These are phyloP conservation scores for Catharanthus roseus DNA, from an alignment of 257 asterid species.

Conservation along the genomic window DNA sequence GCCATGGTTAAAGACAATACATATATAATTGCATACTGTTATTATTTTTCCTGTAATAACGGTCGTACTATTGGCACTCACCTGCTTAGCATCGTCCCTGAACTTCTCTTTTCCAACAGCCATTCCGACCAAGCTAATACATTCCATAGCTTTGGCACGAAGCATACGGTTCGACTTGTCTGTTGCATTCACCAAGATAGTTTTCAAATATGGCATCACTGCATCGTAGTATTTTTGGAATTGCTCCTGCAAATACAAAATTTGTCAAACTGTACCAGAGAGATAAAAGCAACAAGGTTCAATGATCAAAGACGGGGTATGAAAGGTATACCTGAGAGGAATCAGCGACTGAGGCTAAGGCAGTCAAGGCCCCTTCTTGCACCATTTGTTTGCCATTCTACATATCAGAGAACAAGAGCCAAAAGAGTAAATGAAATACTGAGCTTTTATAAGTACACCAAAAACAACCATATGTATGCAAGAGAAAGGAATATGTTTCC, in stretches of 20 bases:
- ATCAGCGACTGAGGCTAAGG: constrained; percentile 96
- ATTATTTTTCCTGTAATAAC: background rate
- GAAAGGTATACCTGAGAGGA: constrained; percentile 67
- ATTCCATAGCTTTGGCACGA: constrained; percentile 96
- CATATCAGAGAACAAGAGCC: constrained; percentile 22
- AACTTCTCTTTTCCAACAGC: constrained; percentile 91
- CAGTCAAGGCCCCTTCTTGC: constrained; percentile 95
- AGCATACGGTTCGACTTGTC: constrained; percentile 92
- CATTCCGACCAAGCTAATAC: constrained; percentile 95
- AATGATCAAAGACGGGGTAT: constrained; percentile 6
- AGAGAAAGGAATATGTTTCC: constrained; percentile 2
- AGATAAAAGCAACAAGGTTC: constrained; percentile 6
- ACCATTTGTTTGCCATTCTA: constrained; percentile 98
- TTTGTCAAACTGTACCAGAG: constrained; percentile 14
- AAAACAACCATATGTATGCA: background rate
- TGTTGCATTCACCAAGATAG: constrained; percentile 78
- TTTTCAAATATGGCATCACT: constrained; percentile 86
- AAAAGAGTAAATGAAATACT: background rate
- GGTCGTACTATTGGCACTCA: constrained; percentile 12
- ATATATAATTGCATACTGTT: background rate
- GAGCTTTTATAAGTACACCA: background rate
- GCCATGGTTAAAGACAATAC: background rate
- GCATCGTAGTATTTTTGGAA: constrained; percentile 85
- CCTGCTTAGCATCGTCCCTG: constrained; percentile 91
- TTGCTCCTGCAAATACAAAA: constrained; percentile 46